Evolutionary conservation across 163 green algal species (phyloP).

Genomic region (Chlorella variabilis): DNA sequence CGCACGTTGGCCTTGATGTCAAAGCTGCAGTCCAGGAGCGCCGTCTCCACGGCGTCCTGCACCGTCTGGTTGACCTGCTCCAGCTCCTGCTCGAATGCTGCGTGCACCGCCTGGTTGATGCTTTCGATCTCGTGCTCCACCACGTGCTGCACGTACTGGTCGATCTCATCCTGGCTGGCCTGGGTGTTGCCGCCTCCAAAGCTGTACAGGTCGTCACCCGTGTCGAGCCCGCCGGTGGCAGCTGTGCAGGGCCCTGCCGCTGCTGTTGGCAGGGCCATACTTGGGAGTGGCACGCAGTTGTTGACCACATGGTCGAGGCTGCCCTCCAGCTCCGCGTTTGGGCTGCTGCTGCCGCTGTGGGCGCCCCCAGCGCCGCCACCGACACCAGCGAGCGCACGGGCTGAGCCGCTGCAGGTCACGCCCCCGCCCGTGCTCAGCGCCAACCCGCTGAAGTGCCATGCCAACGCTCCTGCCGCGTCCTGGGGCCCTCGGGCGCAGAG

Average conservation of each 20-base stretch:
- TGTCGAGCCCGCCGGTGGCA: too few relatives aligned
- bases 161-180: conserved; percentile 6
- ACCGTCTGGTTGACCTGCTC: conserved; percentile 21
- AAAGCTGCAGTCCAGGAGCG: conserved; percentile 37
- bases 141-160: neutral
- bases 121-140: conserved; percentile 10
- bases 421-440: too few relatives aligned
- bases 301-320: neutral
- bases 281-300: neutral
- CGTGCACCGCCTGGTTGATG: conserved; percentile 33
- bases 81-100: conserved; percentile 30
- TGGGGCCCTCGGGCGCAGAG: too few relatives aligned
- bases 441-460: too few relatives aligned
- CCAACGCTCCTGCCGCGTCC: too few relatives aligned
- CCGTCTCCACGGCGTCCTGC: conserved; percentile 22
- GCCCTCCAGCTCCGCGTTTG: neutral
- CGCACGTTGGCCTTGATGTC: conserved; percentile 47
- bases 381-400: too few relatives aligned
- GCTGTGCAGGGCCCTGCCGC: too few relatives aligned
- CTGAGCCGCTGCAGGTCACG: too few relatives aligned
- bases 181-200: neutral
- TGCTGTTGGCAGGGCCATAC: neutral
- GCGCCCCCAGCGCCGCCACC: neutral
- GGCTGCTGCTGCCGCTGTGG: neutral
- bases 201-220: too few relatives aligned